These are phyloP conservation scores for Achaetomiella virescens DNA, from an alignment of 495 filamentous ascomycete genomes.

Conservation along the genomic window DNA sequence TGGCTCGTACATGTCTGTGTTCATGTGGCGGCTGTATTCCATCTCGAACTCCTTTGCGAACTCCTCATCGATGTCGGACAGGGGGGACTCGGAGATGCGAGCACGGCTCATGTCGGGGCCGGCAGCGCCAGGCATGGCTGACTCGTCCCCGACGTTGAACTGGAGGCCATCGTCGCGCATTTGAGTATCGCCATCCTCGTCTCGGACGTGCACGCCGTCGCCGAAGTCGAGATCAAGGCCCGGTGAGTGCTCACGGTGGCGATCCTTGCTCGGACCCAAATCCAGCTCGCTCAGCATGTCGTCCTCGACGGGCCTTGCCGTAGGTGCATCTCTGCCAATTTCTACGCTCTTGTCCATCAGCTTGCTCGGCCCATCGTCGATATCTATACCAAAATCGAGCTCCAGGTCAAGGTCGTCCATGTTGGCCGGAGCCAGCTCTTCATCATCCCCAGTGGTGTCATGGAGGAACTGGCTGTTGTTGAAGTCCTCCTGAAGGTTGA, in stretches of 20 bases:
- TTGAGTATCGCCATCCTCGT: constrained; percentile 54
- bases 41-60: constrained; percentile 47
- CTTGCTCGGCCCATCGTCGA: constrained; percentile 41
- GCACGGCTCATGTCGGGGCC: constrained; percentile 41
- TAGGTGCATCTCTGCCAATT: constrained; percentile 73
- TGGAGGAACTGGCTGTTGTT: constrained; percentile 63
- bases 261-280: constrained; percentile 43
- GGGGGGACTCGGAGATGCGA: constrained; percentile 61
- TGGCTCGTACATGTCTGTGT: constrained; percentile 49
- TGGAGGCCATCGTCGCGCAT: constrained; percentile 56
- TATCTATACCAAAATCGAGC: constrained; percentile 54
- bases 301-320: constrained; percentile 58
- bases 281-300: constrained; percentile 66
- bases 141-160: constrained; percentile 46
- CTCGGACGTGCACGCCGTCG: constrained; percentile 47
- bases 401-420: constrained; percentile 53
- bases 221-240: constrained; percentile 45
- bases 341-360: constrained; percentile 63
- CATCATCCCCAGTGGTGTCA: constrained; percentile 52
- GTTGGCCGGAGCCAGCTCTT: constrained; percentile 45
- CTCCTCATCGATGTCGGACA: constrained; percentile 60
- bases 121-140: constrained; percentile 39
- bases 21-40: constrained; percentile 48
- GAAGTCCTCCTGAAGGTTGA: constrained; percentile 54
- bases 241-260: constrained; percentile 36